Evolutionary conservation across 345 rosid species (phyloP), one percentile per base, ranked within the genome.

Genomic region (Erucastrum elatum): DNA sequence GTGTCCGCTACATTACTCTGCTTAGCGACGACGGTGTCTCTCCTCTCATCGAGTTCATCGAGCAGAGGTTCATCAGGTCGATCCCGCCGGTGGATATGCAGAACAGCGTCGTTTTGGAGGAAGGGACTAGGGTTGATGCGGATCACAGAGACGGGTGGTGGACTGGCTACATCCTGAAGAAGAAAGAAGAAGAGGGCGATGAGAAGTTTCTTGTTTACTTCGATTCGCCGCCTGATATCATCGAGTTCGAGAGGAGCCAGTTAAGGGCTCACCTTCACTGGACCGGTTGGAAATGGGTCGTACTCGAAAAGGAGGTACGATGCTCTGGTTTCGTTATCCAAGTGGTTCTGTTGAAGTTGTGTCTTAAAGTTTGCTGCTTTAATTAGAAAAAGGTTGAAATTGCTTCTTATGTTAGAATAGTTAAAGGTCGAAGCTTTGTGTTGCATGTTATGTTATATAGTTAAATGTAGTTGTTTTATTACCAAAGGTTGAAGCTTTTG

Each of bases 241-340:
- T 86, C 35, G 84, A 85, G 31, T 85, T 86, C 70, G 81, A 83
- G 34, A 76, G 66, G 21, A 81, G 72, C 15, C 84, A 83, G 64
- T 77, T 90, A 65, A 81, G 97, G 75, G 10, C 71, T 64, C 91
- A 90, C 35, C 81, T 74, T 76, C 35, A 80, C 0, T 88, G 97
- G 94, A 64, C 71, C 69, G 75, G 82, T 31, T 84, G 87, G 29
- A 78, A 70, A n/a, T 89, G 94, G 94, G 74, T 84, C 68, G 80
- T 64, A 73, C 78, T 88, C 6, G 73, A 79, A 11, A 69, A 4
- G 5, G 7, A 84, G 87, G 88, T 29, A 29, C 30, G 30, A 29
- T n/a, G n/a, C n/a, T n/a, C n/a, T n/a, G n/a, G n/a, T n/a, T n/a
- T n/a, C n/a, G n/a, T n/a, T n/a, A n/a, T n/a, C n/a, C n/a, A n/a